These are phyloP conservation scores for Cardiospermum halicacabum DNA, from an alignment of 345 rosid species.

Conservation along the genomic window DNA sequence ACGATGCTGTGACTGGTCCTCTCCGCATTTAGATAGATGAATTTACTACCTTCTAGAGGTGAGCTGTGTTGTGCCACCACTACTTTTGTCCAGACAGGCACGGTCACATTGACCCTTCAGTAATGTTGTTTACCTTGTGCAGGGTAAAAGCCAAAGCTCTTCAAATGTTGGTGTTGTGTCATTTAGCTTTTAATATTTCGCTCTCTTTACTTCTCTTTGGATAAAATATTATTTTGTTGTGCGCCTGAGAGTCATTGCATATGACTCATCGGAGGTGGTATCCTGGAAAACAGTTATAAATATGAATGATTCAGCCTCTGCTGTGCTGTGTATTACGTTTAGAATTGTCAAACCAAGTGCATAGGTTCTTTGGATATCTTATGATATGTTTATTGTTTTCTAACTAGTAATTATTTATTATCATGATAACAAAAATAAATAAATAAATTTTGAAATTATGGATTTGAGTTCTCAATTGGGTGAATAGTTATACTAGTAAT, in stretches of 20 bases:
- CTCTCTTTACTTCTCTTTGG: constrained; percentile 16
- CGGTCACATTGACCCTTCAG: constrained; percentile 24
- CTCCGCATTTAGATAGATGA: constrained; percentile 46
- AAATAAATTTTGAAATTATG: no score
- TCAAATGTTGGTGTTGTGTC: constrained; percentile 22
- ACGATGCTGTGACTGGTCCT: constrained; percentile 58
- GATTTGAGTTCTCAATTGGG: no score
- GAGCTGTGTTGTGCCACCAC: constrained; percentile 21
- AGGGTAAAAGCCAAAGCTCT: constrained; percentile 24
- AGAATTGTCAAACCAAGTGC: constrained; percentile 11
- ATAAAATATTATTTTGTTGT: constrained; percentile 31
- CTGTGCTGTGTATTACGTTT: constrained; percentile 20
- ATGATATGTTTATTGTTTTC: no score
- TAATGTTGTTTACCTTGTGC: constrained; percentile 15
- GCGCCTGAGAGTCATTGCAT: constrained; percentile 66
- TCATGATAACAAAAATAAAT: no score
- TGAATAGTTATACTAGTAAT: no score
- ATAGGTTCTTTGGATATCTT: no score
- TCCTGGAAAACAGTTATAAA: constrained; percentile 28
- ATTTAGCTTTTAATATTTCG: constrained; percentile 18
- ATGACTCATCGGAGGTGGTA: constrained; percentile 82
- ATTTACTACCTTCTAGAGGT: no score
- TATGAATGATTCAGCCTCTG: constrained; percentile 19
- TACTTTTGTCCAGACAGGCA: constrained; percentile 5
- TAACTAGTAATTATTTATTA: no score